These are phyloP conservation scores for Symbiotaphrina buchneri DNA, from an alignment of 495 filamentous ascomycete species.

Conservation along the genomic window DNA sequence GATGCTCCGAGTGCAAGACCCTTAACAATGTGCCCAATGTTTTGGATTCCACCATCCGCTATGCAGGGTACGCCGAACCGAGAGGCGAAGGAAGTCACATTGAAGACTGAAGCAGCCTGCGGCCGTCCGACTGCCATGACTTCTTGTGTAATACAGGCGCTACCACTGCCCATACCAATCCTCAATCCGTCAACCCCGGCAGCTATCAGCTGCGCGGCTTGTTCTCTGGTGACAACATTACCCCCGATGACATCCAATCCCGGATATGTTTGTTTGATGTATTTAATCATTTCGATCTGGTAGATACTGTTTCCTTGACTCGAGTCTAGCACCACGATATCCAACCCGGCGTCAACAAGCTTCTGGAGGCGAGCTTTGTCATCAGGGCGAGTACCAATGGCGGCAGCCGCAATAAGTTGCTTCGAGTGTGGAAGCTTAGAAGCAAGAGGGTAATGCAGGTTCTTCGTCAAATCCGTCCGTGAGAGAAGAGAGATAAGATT, in stretches of 20 bases:
- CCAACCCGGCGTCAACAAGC: constrained; percentile 83
- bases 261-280: constrained; percentile 70
- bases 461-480: constrained; percentile 95
- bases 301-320: constrained; percentile 95
- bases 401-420: constrained; percentile 86
- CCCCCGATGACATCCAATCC: constrained; percentile 85
- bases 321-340: constrained; percentile 87
- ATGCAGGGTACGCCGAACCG: constrained; percentile 95
- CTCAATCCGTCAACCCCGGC: constrained; percentile 90
- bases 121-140: constrained; percentile 97
- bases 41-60: constrained; percentile 93
- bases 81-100: constrained; percentile 68
- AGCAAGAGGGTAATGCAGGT: constrained; percentile 86
- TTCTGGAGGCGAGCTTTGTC: constrained; percentile 72
- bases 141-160: constrained; percentile 97
- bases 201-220: constrained; percentile 78
- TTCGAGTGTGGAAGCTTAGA: constrained; percentile 96
- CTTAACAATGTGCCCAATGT: constrained; percentile 97
- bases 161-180: constrained; percentile 97
- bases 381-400: constrained; percentile 82
- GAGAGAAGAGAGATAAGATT: constrained; percentile 91
- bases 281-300: constrained; percentile 93
- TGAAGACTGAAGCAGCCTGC: constrained; percentile 80
- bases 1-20: constrained; percentile 83
- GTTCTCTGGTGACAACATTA: constrained; percentile 92